phyloP scores from a whole-genome alignment of 768 basidiomycete species.

The Kwoniella europaea region DNA sequence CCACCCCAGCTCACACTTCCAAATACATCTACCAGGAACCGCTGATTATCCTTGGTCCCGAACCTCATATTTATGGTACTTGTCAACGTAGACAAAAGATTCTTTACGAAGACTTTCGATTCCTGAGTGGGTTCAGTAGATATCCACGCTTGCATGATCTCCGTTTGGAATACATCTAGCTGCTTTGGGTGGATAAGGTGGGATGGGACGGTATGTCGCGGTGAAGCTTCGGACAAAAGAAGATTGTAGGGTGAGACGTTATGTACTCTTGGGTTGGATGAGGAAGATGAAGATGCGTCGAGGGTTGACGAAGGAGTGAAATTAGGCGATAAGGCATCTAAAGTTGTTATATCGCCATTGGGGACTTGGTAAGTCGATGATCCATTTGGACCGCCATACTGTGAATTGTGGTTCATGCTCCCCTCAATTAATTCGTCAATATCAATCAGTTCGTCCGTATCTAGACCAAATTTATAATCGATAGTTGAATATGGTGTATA shows the following conservation, averaged over 20 bases:
- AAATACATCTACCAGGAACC: conserved; percentile 55
- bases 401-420: not conserved
- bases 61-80: conserved; percentile 28
- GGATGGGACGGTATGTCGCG: conserved; percentile 27
- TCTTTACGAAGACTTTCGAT: conserved; percentile 19
- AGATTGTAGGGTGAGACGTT: conserved; percentile 30
- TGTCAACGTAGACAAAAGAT: conserved; percentile 26
- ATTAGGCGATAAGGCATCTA: no score
- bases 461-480: conserved; percentile 3
- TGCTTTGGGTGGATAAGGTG: not conserved
- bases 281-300: not conserved
- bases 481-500: not conserved
- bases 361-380: no score
- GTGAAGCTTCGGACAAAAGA: conserved; percentile 28
- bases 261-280: not conserved
- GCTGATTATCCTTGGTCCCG: conserved; percentile 14
- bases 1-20: conserved; percentile 58
- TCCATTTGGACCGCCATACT: not conserved
- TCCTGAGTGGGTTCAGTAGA: conserved; percentile 33
- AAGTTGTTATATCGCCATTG: no score
- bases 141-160: conserved; percentile 34
- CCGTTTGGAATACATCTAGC: conserved; percentile 29
- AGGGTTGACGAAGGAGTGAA: not conserved
- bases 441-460: conserved; percentile 7
- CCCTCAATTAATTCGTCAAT: not conserved